These are phyloP conservation scores for Somion occarium DNA, from an alignment of 1,284 basidiomycete species.

Conservation along the genomic window DNA sequence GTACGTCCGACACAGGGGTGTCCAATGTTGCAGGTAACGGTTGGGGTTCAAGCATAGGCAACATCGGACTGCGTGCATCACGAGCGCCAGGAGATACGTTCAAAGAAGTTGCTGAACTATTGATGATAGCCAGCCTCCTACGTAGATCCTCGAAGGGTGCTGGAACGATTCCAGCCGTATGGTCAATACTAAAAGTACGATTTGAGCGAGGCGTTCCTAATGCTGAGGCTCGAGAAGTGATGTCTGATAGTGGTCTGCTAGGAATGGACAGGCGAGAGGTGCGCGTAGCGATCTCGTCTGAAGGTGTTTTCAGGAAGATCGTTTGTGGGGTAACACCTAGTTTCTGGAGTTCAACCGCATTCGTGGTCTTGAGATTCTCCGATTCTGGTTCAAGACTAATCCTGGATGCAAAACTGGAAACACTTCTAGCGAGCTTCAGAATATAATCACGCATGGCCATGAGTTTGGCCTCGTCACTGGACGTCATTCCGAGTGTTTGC, in stretches of 20 bases:
- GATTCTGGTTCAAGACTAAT: constrained; percentile 55
- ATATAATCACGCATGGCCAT: constrained; percentile 87
- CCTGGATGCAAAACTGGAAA: constrained; percentile 61
- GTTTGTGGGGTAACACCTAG: constrained; percentile 93
- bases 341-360: constrained; percentile 72
- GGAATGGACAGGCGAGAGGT: constrained; percentile 31
- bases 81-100: constrained; percentile 39
- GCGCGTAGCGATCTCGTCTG: constrained; percentile 35
- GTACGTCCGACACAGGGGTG: constrained; percentile 32
- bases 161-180: constrained; percentile 12
- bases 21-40: constrained; percentile 22
- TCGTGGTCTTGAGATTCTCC: constrained; percentile 61
- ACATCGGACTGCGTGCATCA: constrained; percentile 36
- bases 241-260: constrained; percentile 33
- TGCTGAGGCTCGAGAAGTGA: constrained; percentile 33
- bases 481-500: constrained; percentile 78
- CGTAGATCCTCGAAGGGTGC: constrained; percentile 73
- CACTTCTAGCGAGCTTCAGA: constrained; percentile 72
- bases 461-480: constrained; percentile 77
- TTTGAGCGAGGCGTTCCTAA: constrained; percentile 43
- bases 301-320: constrained; percentile 77
- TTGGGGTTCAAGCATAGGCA: constrained; percentile 24
- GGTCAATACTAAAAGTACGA: constrained; percentile 42
- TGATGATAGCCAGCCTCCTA: constrained; percentile 63
- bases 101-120: constrained; percentile 62